Evolutionary conservation across 139 green algal species (phyloP).

Genomic region (Asterochloris erici): DNA sequence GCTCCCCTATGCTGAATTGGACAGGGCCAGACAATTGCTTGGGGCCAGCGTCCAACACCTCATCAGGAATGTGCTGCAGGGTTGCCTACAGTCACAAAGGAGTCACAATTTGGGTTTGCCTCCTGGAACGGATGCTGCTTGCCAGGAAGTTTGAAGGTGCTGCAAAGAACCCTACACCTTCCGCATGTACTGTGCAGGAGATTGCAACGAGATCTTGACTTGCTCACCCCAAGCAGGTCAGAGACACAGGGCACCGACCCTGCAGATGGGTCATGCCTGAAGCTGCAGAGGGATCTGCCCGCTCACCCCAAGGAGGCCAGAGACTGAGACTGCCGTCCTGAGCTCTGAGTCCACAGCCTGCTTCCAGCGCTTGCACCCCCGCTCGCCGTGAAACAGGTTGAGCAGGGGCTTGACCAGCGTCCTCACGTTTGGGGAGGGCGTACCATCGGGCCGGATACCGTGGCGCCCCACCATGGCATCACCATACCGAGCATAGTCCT

Average conservation of each 20-base stretch:
- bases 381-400: slow-evolving; percentile 79
- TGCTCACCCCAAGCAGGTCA: background rate
- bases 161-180: background rate
- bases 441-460: slow-evolving; percentile 41
- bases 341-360: slow-evolving; percentile 38
- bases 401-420: slow-evolving; percentile 74
- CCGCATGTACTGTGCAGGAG: background rate
- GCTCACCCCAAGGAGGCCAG: slow-evolving; percentile 22
- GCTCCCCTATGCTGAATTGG: too few species aligned
- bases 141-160: background rate
- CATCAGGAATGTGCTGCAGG: slow-evolving; percentile 33
- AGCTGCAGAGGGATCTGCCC: background rate
- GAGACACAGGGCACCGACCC: background rate
- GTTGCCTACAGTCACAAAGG: slow-evolving; percentile 26
- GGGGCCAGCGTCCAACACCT: slow-evolving; percentile 53
- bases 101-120: background rate
- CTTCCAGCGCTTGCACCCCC: slow-evolving; percentile 51
- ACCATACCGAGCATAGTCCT: slow-evolving; percentile 67
- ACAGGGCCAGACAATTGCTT: background rate
- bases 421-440: slow-evolving; percentile 55
- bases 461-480: slow-evolving; percentile 67
- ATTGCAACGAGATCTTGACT: background rate
- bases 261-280: too few species aligned
- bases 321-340: slow-evolving; percentile 22
- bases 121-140: background rate